Evolutionary conservation across 1,139 yeast species (phyloP).

Genomic region (Protomyces macrosporus): DNA sequence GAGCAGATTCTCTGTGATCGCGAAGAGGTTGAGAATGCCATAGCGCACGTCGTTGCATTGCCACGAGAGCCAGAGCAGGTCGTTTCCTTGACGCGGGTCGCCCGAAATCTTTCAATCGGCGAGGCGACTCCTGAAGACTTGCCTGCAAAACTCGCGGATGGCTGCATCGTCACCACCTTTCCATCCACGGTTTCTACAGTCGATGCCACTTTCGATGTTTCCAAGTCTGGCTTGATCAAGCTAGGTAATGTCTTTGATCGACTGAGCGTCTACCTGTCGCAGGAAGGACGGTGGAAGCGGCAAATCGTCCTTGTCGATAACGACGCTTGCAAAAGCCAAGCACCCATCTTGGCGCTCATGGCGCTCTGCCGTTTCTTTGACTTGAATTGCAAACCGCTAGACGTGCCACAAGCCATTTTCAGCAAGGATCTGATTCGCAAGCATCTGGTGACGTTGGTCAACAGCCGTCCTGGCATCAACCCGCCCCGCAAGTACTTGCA

Average conservation of each 20-base stretch:
- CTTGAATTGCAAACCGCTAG: constrained; percentile 41
- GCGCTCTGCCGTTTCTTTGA: constrained; percentile 49
- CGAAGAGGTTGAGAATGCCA: neutral
- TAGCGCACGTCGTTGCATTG: neutral
- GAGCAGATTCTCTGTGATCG: constrained; percentile 36
- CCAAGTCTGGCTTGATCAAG: constrained; percentile 1
- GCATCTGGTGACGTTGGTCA: constrained; percentile 51
- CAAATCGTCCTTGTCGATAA: constrained; percentile 42
- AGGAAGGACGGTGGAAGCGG: neutral
- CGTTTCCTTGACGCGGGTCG: neutral
- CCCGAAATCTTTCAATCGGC: neutral
- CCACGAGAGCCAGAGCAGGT: neutral
- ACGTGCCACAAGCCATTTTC: constrained; percentile 31
- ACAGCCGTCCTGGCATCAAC: constrained; percentile 48
- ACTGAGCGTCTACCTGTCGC: neutral
- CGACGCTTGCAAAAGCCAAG: constrained; percentile 59
- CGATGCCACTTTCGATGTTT: neutral
- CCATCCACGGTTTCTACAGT: neutral
- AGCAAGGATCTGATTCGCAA: constrained; percentile 48
- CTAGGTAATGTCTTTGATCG: neutral
- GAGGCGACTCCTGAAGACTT: neutral
- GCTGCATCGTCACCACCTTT: neutral
- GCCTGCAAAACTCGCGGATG: neutral
- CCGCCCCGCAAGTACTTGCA: constrained; percentile 77
- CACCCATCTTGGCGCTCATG: constrained; percentile 48